These are phyloP conservation scores for Staphylotrichum tortipilum DNA, from an alignment of 495 filamentous ascomycete species.

Conservation along the genomic window DNA sequence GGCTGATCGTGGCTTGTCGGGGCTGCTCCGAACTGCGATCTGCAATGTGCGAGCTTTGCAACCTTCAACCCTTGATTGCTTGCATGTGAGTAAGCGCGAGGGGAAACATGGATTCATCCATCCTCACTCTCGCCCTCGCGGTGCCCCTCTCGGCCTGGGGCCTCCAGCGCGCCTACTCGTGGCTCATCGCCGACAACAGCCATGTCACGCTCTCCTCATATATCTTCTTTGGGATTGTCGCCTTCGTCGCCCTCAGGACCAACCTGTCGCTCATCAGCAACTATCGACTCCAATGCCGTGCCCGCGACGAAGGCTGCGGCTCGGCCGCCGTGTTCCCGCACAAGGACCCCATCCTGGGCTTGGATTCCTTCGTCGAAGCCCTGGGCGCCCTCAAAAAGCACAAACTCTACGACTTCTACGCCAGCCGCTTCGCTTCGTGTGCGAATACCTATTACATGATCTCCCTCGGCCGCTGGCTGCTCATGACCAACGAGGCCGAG, in stretches of 20 bases:
- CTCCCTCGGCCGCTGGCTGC: slow-evolving; percentile 17
- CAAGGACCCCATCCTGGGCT: slow-evolving; percentile 35
- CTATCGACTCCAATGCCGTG: slow-evolving; percentile 9
- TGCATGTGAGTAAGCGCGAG: too few species aligned
- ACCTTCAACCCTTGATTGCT: too few species aligned
- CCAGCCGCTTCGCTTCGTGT: slow-evolving; percentile 9
- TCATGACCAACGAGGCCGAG: slow-evolving; percentile 59
- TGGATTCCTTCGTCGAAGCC: slow-evolving; percentile 29
- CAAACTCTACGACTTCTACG: slow-evolving; percentile 20
- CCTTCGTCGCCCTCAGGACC: neutral
- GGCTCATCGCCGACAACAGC: neutral
- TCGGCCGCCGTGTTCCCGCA: slow-evolving; percentile 25
- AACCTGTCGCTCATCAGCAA: slow-evolving; percentile 5
- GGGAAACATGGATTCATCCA: neutral
- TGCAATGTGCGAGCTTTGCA: too few species aligned
- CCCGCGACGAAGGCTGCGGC: slow-evolving; percentile 11
- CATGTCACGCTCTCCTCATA: neutral
- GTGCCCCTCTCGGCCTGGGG: neutral
- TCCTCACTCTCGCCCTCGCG: neutral
- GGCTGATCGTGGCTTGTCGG: too few species aligned
- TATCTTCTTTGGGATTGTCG: neutral
- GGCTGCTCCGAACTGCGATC: too few species aligned
- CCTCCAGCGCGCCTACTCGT: neutral
- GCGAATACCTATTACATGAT: slow-evolving; percentile 28
- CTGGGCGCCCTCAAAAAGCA: slow-evolving; percentile 21